phyloP scores from a whole-genome alignment of 2,329 filamentous ascomycete genomes.

The Neonectria sp. region DNA sequence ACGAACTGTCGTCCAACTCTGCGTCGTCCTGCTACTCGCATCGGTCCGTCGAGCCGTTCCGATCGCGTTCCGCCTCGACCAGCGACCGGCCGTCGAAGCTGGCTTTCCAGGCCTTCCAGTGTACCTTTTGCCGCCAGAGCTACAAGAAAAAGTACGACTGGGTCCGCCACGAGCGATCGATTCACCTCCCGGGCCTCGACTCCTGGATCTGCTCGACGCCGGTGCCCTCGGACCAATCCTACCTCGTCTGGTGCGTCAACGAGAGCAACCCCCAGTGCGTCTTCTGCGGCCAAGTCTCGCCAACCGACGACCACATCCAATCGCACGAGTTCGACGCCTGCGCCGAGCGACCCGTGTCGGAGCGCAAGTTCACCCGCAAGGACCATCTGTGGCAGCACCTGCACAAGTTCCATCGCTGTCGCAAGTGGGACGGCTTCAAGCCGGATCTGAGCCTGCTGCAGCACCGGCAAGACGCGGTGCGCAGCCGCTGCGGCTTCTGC shows the following conservation, averaged over 20 bases:
- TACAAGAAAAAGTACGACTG: constrained; percentile 60
- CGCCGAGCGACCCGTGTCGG: constrained; percentile 60
- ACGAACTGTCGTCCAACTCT: constrained; percentile 47
- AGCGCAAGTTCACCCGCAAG: constrained; percentile 60
- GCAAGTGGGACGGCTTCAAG: constrained; percentile 65
- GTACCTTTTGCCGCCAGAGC: constrained; percentile 55
- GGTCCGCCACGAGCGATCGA: constrained; percentile 65
- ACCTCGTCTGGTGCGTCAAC: constrained; percentile 64
- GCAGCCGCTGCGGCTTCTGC: constrained; percentile 52
- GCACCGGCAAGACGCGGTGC: constrained; percentile 46
- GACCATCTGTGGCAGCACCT: constrained; percentile 60
- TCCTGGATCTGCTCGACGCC: constrained; percentile 66
- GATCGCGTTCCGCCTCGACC: constrained; percentile 41
- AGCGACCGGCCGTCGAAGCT: constrained; percentile 18
- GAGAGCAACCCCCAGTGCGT: constrained; percentile 59
- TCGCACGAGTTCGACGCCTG: constrained; percentile 64
- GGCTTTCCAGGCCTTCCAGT: constrained; percentile 51
- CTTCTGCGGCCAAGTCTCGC: constrained; percentile 55
- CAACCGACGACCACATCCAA: constrained; percentile 54
- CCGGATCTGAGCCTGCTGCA: constrained; percentile 54
- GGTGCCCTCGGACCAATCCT: constrained; percentile 52
- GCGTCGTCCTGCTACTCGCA: constrained; percentile 47
- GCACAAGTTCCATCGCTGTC: constrained; percentile 61
- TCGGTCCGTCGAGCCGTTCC: constrained; percentile 33
- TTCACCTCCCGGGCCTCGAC: constrained; percentile 61